Percentiles rank a stretch among this genome's conserved stretches.
These are phyloP conservation scores for Penicillium sp. DNA, from an alignment of 2,329 filamentous ascomycete species.

Conservation along the genomic window DNA sequence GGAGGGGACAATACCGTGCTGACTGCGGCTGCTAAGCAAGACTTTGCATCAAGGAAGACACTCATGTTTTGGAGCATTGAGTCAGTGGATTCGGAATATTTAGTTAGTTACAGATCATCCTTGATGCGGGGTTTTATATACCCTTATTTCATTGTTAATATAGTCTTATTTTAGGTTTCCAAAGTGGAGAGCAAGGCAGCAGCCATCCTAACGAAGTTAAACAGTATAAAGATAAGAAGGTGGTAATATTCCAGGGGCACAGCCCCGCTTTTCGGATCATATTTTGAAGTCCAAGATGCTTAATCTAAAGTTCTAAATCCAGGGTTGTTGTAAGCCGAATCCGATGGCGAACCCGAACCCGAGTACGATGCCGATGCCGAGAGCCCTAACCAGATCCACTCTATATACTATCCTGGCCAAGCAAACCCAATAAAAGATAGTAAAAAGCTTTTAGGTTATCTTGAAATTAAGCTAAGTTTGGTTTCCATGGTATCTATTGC, in stretches of 20 bases:
- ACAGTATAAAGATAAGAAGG: not conserved
- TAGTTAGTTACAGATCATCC: not conserved
- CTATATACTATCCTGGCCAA: not conserved
- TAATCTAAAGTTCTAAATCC: not conserved
- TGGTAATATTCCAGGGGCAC: not conserved
- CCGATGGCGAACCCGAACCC: conserved; percentile 9
- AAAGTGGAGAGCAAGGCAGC: not conserved
- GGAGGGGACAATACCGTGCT: not conserved
- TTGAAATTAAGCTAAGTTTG: not conserved
- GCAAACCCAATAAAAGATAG: not conserved
- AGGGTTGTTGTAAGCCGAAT: not conserved
- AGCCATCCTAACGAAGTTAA: not conserved
- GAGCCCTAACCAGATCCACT: not conserved
- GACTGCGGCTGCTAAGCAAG: not conserved
- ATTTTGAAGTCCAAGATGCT: not conserved
- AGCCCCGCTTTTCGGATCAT: not conserved
- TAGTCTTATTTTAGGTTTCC: not conserved
- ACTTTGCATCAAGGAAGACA: not conserved
- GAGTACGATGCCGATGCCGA: not conserved
- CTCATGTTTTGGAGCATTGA: not conserved
- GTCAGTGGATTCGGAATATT: not conserved
- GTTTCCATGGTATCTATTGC: not conserved
- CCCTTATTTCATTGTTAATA: not conserved
- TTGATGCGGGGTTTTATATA: not conserved
- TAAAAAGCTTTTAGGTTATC: not conserved